Conservation (phyloP, 108 stramenopile species). For the Chaetoceros tenuissimus region DNA sequence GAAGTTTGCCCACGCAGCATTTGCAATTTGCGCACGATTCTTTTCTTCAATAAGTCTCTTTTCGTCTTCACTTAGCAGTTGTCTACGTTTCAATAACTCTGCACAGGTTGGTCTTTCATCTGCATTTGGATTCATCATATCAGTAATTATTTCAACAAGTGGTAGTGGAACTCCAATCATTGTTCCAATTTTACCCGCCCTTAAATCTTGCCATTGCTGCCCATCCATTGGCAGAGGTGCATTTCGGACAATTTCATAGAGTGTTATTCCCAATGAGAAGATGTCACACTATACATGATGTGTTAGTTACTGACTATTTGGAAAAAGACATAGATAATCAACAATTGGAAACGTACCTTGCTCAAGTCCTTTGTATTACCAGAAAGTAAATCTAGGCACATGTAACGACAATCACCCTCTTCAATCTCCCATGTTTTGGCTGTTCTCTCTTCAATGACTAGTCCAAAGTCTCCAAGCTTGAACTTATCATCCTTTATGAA, state of each 20-base stretch:
- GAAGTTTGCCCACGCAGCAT: slow-evolving; percentile 25
- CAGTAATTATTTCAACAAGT: slow-evolving; percentile 50
- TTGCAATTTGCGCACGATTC: slow-evolving; percentile 64
- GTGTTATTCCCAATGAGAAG: slow-evolving; percentile 85
- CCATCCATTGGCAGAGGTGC: slow-evolving; percentile 71
- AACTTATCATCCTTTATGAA: slow-evolving; percentile 88
- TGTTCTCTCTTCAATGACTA: slow-evolving; percentile 60
- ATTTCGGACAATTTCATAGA: slow-evolving; percentile 77
- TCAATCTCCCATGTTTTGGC: slow-evolving; percentile 50
- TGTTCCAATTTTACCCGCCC: slow-evolving; percentile 53
- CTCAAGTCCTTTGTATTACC: slow-evolving; percentile 84
- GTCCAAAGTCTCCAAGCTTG: slow-evolving; percentile 92
- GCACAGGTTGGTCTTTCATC: slow-evolving; percentile 57
- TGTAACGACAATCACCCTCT: slow-evolving; percentile 93
- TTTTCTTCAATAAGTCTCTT: slow-evolving; percentile 65
- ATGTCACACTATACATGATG: slow-evolving; percentile 62
- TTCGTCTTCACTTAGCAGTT: slow-evolving; percentile 85
- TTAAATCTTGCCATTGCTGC: slow-evolving; percentile 85
- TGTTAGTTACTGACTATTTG: too few species aligned
- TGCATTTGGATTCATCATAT: slow-evolving; percentile 76
- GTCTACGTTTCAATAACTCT: slow-evolving; percentile 56
- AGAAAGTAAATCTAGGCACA: slow-evolving; percentile 85
- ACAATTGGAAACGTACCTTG: slow-evolving; percentile 32
- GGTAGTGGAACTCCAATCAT: slow-evolving; percentile 55
- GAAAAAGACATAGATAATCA: not conserved